phyloP scores from a whole-genome alignment of 164 flowering plant species.

The Malania oleifera region DNA sequence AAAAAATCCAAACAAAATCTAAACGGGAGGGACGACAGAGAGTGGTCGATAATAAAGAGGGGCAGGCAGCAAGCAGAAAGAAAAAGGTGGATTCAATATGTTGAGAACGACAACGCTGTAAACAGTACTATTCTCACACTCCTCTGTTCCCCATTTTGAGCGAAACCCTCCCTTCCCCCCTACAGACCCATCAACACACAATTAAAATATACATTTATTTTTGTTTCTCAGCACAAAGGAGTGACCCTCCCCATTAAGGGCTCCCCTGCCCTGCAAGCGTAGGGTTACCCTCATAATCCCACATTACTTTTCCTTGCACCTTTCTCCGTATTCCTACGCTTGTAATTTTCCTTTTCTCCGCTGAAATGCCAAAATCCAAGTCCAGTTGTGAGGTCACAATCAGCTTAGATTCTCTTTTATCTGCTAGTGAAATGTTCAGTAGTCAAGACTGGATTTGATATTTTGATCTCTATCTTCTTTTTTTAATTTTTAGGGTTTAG shows the following conservation, averaged over 20 bases:
- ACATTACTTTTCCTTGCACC: neutral
- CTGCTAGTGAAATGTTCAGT: conserved; percentile 2
- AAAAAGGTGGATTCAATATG: conserved; percentile 10
- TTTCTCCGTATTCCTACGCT: neutral
- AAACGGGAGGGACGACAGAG: conserved; percentile 2
- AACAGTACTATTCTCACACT: neutral
- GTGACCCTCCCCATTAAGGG: conserved; percentile 4
- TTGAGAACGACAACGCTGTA: conserved; percentile 20
- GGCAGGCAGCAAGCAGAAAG: conserved; percentile 6
- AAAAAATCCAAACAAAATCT: conserved; percentile 40
- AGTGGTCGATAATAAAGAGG: conserved; percentile 11
- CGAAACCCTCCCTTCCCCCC: neutral
- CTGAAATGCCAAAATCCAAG: conserved; percentile 38
- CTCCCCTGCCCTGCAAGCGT: conserved; percentile 6
- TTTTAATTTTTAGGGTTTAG: too few species aligned
- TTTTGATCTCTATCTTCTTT: too few species aligned
- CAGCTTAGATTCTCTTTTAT: conserved; percentile 27
- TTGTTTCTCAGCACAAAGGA: too few species aligned
- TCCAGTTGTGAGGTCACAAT: conserved; percentile 34
- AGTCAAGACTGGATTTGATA: conserved; percentile 9
- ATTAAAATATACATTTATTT: too few species aligned
- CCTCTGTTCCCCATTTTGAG: neutral
- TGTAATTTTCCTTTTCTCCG: neutral
- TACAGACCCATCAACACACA: too few species aligned
- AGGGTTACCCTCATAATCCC: neutral